Evolutionary conservation across 1,284 basidiomycete species (phyloP), one percentile per base, ranked within the genome.

Genomic region (Naganishia sp.): DNA sequence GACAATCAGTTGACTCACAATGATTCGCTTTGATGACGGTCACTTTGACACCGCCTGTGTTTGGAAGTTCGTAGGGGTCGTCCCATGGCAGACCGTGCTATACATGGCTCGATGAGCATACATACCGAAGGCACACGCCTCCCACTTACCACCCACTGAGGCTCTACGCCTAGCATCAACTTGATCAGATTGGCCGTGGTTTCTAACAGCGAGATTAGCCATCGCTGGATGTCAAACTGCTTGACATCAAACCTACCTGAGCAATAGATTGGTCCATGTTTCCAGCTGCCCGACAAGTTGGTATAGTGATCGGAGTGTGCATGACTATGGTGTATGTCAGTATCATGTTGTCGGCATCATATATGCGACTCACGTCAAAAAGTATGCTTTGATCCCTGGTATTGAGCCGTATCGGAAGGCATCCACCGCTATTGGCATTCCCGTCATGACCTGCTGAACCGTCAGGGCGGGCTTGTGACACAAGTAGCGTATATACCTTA

Each of bases 21-120:
- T 98, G 96, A 74, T 99, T 99, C 2, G 95, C 95, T 72, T 96
- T 92, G n/a, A 99, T 92, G 47, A 93, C 85, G 0, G 93, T 97
- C 1, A 97, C 94, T 43, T 80, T 83, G 43, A 98, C 92, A 1
- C 93, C 94, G 35, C 88, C 87, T 0, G 92, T 91, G 71, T 90
- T 81, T 0, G 93, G 92, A 54, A 99, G 84, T 17, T 85, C 78
- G 2, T 85, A 88, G 0, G 90, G 84, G 0, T 82, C 81, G 74
- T 97, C 86, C 84, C 94, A 87, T 0, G 92, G 90, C 0, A 98
- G 81, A 0, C 77, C 77, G 62, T 80, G 79, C 77, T 79, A 65
- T 1, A 64, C 41, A 32, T 23, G 10, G 25, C 35, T 25, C 28
- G 7, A 17, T 18, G 15, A 50, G 42, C 32, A 58, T 51, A 21